These are phyloP conservation scores for Dipteronia dyeriana DNA, from an alignment of 345 rosid species.

Conservation along the genomic window DNA sequence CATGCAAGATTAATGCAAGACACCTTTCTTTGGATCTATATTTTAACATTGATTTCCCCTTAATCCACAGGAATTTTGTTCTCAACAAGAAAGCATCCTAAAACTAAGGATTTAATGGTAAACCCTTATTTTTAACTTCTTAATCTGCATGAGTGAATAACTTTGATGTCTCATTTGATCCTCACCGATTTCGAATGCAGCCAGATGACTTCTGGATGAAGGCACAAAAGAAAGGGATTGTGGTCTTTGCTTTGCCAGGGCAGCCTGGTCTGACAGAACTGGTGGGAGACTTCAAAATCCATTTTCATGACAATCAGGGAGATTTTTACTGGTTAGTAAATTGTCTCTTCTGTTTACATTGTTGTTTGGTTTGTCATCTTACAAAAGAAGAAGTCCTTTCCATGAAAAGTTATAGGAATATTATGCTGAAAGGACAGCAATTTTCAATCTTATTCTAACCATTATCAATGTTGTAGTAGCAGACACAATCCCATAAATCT, in stretches of 20 bases:
- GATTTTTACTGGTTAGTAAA: conserved; percentile 81
- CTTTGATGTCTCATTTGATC: conserved; percentile 18
- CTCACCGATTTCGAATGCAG: conserved; percentile 32
- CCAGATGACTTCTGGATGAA: conserved; percentile 95
- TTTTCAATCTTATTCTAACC: neutral
- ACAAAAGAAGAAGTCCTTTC: neutral
- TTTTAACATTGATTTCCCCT: conserved; percentile 20
- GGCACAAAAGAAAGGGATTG: conserved; percentile 83
- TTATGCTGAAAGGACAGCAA: conserved; percentile 7
- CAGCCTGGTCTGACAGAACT: conserved; percentile 89
- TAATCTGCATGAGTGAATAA: conserved; percentile 8
- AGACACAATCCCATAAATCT: neutral
- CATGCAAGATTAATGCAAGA: neutral
- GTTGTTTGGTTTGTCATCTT: neutral
- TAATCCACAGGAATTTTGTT: conserved; percentile 64
- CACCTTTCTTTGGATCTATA: neutral
- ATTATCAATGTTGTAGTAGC: neutral
- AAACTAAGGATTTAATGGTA: conserved; percentile 84
- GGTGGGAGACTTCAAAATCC: conserved; percentile 84
- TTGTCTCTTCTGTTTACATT: conserved; percentile 2
- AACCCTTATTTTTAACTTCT: conserved; percentile 1
- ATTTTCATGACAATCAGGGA: conserved; percentile 88
- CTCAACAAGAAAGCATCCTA: conserved; percentile 74
- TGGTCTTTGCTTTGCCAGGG: conserved; percentile 93
- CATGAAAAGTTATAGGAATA: neutral